A percentile compares a stretch with the other conserved stretches of the same genome.
Evolutionary conservation across 2,329 filamentous ascomycete genomes (phyloP).

Genomic region (Arthroderma sp.): DNA sequence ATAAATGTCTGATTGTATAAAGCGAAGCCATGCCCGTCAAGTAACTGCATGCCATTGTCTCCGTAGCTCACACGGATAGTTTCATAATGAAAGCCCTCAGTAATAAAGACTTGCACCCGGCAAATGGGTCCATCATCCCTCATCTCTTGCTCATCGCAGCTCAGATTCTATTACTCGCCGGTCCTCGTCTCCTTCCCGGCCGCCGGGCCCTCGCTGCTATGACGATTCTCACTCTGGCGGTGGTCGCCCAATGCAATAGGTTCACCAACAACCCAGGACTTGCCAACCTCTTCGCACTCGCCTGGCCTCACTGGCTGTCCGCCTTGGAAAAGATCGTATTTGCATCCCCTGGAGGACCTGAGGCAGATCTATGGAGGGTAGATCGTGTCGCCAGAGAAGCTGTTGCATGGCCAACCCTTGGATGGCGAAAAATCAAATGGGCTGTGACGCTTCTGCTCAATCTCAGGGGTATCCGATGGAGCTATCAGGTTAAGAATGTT

Average conservation of each 20-base stretch:
- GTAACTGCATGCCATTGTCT: neutral
- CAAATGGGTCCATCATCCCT: neutral
- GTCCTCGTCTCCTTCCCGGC: neutral
- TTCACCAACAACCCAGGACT: neutral
- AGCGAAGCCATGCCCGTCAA: neutral
- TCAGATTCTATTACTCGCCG: neutral
- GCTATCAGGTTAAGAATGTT: neutral
- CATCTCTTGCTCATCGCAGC: neutral
- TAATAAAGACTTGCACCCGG: neutral
- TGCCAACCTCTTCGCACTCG: neutral
- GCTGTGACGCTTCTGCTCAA: neutral
- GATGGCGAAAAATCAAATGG: neutral
- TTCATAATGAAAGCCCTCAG: neutral
- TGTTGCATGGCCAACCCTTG: neutral
- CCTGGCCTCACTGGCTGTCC: neutral
- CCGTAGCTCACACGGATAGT: neutral
- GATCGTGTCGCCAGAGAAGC: neutral
- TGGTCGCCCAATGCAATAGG: neutral
- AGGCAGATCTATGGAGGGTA: neutral
- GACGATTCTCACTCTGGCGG: neutral
- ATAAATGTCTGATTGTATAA: neutral
- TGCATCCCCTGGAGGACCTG: neutral
- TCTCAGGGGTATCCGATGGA: slow-evolving; percentile 3
- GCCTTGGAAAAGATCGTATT: neutral
- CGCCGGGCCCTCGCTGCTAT: neutral